Base-by-base conservation (phyloP, 495 filamentous ascomycete species). In the Annulohypoxylon moriforme region DNA sequence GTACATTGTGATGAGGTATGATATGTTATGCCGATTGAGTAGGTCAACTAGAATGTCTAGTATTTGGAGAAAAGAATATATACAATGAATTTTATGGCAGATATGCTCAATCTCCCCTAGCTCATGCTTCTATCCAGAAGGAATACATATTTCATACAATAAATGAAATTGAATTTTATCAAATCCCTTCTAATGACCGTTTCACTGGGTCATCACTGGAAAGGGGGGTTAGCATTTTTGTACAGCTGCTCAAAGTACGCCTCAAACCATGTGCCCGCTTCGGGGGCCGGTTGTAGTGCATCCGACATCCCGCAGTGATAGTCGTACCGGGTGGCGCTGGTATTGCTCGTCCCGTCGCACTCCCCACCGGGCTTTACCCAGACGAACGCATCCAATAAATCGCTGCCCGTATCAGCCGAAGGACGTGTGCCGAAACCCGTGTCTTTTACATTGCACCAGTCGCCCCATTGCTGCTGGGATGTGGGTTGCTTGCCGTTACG, bases 361-460 rank as follows among this genome's bases (percentile, higher is more conserved):
- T 94, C 91, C 60, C 91, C 92, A 67, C 91, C 91, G 9, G 90
- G 91, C 85, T 93, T 93, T 60, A 92, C 79, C 91, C 91, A 93
- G 69, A 93, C 90, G 76, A 93, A 89, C 34, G 90, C 88, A 78
- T 93, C 90, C n/a, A 87, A 80, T 25, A 89, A 81, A 11, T 80
- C 71, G 77, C 89, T 84, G 50, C 86, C 85, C n/a, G 89, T 90
- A 56, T 86, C 77, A 29, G 86, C 86, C 3, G 89, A 88, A 0
- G 89, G 89, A 2, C 84, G 85, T 11, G 84, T 83, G 75, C 91
- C 91, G 68, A 93, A 92, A 10, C 91, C 90, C 10, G 90, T 86
- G 33, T 83, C 86, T 29, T 80, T 85, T 47, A 89, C 86, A 71
- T 94, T 94, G 85, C 92, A 94, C 92, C 92, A 94, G 80, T 94